These are phyloP conservation scores for Fusarium begoniae DNA, from an alignment of 2,329 filamentous ascomycete genomes.

Conservation along the genomic window DNA sequence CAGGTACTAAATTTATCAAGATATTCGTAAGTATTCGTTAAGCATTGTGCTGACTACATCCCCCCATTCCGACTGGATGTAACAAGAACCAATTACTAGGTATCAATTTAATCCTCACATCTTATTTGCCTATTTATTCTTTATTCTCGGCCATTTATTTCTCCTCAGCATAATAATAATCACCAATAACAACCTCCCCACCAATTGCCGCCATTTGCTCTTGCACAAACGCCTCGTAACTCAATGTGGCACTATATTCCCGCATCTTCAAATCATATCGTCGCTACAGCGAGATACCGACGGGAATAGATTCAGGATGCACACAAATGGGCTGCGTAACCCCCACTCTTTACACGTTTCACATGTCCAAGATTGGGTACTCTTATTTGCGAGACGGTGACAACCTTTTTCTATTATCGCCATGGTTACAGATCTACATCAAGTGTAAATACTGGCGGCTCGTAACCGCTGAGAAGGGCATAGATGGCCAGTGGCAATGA, in stretches of 20 bases:
- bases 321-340: constrained; percentile 17
- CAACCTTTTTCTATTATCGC: neutral
- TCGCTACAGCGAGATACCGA: constrained; percentile 25
- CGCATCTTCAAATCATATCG: constrained; percentile 24
- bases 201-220: constrained; percentile 6
- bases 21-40: neutral
- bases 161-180: constrained; percentile 1
- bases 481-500: constrained; percentile 1
- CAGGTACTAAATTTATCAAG: neutral
- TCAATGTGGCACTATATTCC: constrained; percentile 32
- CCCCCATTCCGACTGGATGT: neutral
- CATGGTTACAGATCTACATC: constrained; percentile 13
- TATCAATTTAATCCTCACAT: neutral
- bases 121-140: neutral
- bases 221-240: constrained; percentile 22
- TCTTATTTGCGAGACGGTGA: constrained; percentile 12
- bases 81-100: neutral
- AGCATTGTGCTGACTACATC: neutral
- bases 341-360: constrained; percentile 26
- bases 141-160: neutral
- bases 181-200: neutral
- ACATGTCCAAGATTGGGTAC: constrained; percentile 19
- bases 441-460: constrained; percentile 16
- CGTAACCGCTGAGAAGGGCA: constrained; percentile 22
- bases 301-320: constrained; percentile 25